These are phyloP conservation scores for Clarireedia homoeocarpa DNA, from an alignment of 2,329 filamentous ascomycete species.

Conservation along the genomic window DNA sequence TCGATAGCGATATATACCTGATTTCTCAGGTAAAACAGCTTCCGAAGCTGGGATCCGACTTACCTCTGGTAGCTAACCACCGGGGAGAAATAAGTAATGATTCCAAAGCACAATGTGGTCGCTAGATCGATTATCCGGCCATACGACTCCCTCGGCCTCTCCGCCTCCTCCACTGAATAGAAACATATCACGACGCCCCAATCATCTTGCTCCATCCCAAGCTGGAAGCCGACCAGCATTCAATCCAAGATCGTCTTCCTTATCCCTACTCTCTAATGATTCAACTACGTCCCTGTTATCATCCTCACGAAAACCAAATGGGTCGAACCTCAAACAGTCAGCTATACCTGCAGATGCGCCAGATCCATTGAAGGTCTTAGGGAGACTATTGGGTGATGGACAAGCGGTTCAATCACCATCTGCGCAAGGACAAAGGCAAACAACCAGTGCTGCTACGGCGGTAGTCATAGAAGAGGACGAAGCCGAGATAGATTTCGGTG, in stretches of 20 bases:
- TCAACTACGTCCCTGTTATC: slow-evolving; percentile 69
- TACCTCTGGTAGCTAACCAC: too few species aligned
- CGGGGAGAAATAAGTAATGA: background rate
- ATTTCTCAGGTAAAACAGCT: too few species aligned
- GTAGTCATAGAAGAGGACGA: slow-evolving; percentile 46
- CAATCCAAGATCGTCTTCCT: slow-evolving; percentile 65
- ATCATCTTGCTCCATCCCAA: slow-evolving; percentile 59
- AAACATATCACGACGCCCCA: slow-evolving; percentile 57
- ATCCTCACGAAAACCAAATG: slow-evolving; percentile 56
- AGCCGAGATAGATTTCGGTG: slow-evolving; percentile 69
- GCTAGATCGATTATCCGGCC: slow-evolving; percentile 73
- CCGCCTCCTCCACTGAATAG: slow-evolving; percentile 57
- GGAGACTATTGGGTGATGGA: slow-evolving; percentile 29
- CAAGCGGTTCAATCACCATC: slow-evolving; percentile 13
- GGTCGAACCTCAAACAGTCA: slow-evolving; percentile 57
- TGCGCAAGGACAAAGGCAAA: background rate
- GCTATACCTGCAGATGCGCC: slow-evolving; percentile 42
- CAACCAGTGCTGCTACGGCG: slow-evolving; percentile 16
- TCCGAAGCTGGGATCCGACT: too few species aligned
- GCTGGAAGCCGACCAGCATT: slow-evolving; percentile 61
- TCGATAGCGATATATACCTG: too few species aligned
- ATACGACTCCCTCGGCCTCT: slow-evolving; percentile 49
- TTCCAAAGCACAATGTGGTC: slow-evolving; percentile 55
- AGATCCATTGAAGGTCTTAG: slow-evolving; percentile 66
- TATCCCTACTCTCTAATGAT: slow-evolving; percentile 70